Conservation (phyloP, 768 basidiomycete species). For the Tricholoma sp. region DNA sequence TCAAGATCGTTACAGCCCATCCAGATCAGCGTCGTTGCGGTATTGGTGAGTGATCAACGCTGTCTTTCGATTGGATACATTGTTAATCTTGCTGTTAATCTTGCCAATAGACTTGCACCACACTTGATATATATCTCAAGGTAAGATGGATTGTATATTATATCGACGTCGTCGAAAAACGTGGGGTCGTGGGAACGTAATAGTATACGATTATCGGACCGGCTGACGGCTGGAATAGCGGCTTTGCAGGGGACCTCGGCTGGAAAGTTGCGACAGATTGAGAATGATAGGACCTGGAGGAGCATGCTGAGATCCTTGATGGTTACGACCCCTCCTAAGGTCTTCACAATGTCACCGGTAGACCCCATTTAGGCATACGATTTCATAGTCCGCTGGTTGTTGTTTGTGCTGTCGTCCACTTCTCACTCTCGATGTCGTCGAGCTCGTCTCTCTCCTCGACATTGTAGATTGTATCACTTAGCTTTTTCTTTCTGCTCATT, state of each 20-base stretch:
- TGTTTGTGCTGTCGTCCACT: slow-evolving; percentile 16
- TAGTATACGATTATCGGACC: slow-evolving; percentile 13
- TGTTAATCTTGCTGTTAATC: not conserved
- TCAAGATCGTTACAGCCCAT: not conserved
- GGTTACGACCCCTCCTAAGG: slow-evolving; percentile 6
- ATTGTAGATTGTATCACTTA: slow-evolving; percentile 9
- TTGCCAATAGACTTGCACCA: slow-evolving; percentile 3
- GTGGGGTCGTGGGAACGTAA: slow-evolving; percentile 30
- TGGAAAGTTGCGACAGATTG: slow-evolving; percentile 18
- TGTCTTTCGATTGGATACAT: no score
- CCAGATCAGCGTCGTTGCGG: not conserved
- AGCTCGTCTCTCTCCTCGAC: slow-evolving; percentile 13
- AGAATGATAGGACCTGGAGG: slow-evolving; percentile 9
- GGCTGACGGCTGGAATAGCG: slow-evolving; percentile 12
- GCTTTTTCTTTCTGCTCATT: slow-evolving; percentile 17
- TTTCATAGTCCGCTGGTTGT: slow-evolving; percentile 17
- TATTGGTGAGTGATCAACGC: slow-evolving; percentile 11
- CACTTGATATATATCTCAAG: not conserved
- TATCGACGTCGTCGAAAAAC: slow-evolving; percentile 30
- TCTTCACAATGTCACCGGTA: slow-evolving; percentile 9
- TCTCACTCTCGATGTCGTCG: slow-evolving; percentile 19
- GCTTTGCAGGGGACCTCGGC: slow-evolving; percentile 15
- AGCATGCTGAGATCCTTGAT: slow-evolving; percentile 12
- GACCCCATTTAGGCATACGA: slow-evolving; percentile 15
- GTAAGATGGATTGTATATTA: not conserved